Evolutionary conservation across 768 basidiomycete species (phyloP).

Genomic region (Naganishia onofrii): DNA sequence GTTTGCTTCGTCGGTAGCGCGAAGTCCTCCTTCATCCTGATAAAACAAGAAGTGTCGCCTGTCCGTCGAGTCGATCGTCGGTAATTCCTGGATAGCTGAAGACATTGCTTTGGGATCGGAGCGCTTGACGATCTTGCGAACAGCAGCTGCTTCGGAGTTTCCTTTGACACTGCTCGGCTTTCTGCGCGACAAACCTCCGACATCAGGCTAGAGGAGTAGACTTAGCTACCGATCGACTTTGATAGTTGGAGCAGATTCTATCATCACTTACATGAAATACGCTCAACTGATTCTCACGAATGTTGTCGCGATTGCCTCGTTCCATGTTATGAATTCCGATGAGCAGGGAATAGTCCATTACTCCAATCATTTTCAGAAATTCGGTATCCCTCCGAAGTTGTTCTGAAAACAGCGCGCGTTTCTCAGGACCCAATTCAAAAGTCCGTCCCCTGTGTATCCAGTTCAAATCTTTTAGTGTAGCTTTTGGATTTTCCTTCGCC

Average conservation of each 20-base stretch:
- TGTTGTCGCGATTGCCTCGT: constrained; percentile 85
- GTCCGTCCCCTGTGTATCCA: constrained; percentile 79
- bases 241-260: not conserved
- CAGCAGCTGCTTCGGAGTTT: constrained; percentile 71
- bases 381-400: constrained; percentile 84
- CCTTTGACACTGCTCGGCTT: constrained; percentile 64
- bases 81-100: constrained; percentile 59
- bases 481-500: constrained; percentile 70
- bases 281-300: constrained; percentile 82
- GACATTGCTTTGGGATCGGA: constrained; percentile 75
- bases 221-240: not conserved
- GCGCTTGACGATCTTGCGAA: constrained; percentile 78
- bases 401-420: constrained; percentile 82
- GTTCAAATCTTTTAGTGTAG: constrained; percentile 92
- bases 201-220: constrained; percentile 61
- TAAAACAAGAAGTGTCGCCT: constrained; percentile 82
- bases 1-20: constrained; percentile 85
- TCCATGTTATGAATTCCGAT: constrained; percentile 90
- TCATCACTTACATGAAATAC: constrained; percentile 72
- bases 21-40: constrained; percentile 89
- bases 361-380: constrained; percentile 73
- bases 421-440: constrained; percentile 93
- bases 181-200: constrained; percentile 61
- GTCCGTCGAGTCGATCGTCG: constrained; percentile 63
- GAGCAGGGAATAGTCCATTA: constrained; percentile 96